A percentile compares a stretch with the other conserved stretches of the same genome.
phyloP scores from a whole-genome alignment of 192 early-diverging fungal genomes.

The Ambispora gerdemannii region DNA sequence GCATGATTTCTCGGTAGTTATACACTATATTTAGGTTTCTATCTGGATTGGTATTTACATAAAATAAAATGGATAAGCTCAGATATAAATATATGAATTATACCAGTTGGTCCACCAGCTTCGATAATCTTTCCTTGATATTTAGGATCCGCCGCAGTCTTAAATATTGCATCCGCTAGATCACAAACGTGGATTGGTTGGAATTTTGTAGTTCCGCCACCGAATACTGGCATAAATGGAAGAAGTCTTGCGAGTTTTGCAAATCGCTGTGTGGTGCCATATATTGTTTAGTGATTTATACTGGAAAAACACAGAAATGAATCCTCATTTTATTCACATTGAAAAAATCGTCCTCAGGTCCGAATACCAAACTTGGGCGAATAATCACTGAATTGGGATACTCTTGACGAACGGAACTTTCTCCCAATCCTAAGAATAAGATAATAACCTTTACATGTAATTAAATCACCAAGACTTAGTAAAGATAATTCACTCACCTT shows the following conservation, averaged over 20 bases:
- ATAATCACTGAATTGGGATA: slow-evolving; percentile 31
- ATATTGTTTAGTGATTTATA: neutral
- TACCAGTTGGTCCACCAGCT: slow-evolving; percentile 34
- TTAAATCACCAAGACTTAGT: neutral
- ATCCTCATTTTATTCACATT: slow-evolving; percentile 13
- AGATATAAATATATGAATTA: neutral
- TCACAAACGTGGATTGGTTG: slow-evolving; percentile 40
- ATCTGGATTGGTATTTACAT: neutral
- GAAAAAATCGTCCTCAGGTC: slow-evolving; percentile 39
- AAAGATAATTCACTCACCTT: slow-evolving; percentile 29
- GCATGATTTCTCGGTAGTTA: slow-evolving; percentile 34
- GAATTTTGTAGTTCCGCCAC: slow-evolving; percentile 33
- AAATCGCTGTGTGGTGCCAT: slow-evolving; percentile 24
- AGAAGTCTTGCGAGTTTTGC: slow-evolving; percentile 31
- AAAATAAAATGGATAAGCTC: neutral
- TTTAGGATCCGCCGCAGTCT: neutral
- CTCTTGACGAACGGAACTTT: slow-evolving; percentile 30
- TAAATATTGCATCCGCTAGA: slow-evolving; percentile 26
- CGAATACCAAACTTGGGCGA: slow-evolving; percentile 40
- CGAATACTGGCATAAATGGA: slow-evolving; percentile 38
- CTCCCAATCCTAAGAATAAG: slow-evolving; percentile 32
- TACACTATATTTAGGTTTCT: slow-evolving; percentile 26
- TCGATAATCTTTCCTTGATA: slow-evolving; percentile 32
- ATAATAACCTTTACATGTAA: neutral
- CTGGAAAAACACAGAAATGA: neutral